Percentiles rank a stretch among this genome's conserved stretches.
Conservation (phyloP, 345 rosid species). For the Hibiscus syriacus region DNA sequence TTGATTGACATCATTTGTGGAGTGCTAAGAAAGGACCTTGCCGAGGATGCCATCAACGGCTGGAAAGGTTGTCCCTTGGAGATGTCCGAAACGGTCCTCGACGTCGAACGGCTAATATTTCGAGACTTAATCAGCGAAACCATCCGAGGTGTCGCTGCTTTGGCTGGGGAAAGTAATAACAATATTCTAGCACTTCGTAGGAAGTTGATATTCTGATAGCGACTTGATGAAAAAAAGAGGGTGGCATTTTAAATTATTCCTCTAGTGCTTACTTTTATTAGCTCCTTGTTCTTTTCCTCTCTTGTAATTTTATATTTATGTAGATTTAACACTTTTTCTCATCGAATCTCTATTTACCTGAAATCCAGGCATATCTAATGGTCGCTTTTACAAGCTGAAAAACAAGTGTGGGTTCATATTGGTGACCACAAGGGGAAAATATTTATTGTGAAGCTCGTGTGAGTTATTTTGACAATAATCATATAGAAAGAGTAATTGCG, state of each 20-base stretch:
- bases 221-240: conserved; percentile 10
- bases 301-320: not conserved
- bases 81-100: conserved; percentile 67
- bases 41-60: conserved; percentile 41
- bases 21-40: conserved; percentile 63
- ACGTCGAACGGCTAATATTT: conserved; percentile 68
- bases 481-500: not conserved
- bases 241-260: conserved; percentile 11
- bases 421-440: not conserved
- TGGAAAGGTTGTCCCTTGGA: conserved; percentile 64
- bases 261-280: conserved; percentile 3
- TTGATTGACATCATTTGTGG: conserved; percentile 56
- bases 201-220: conserved; percentile 63
- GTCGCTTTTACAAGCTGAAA: conserved; percentile 20
- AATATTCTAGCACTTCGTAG: conserved; percentile 30
- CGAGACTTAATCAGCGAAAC: conserved; percentile 85
- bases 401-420: not conserved
- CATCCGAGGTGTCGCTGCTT: conserved; percentile 50
- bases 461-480: conserved; percentile 7
- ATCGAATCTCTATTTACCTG: conserved; percentile 15
- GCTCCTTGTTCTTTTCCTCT: not conserved
- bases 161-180: conserved; percentile 20
- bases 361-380: conserved; percentile 31
- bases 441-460: conserved; percentile 6
- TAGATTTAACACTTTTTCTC: not conserved